phyloP scores from a whole-genome alignment of 345 rosid genomes.

The Aegle marmelos region DNA sequence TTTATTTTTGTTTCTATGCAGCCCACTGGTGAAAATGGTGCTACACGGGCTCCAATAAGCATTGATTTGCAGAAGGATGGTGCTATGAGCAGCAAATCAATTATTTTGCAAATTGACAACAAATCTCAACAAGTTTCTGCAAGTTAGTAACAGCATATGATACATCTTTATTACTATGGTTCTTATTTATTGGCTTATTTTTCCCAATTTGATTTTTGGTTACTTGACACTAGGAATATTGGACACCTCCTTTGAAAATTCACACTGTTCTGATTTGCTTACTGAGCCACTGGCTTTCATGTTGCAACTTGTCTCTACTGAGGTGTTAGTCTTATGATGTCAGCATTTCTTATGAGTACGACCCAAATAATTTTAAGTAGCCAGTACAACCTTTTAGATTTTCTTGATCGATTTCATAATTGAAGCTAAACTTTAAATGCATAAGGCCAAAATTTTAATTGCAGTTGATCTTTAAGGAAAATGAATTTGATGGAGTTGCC shows the following conservation, averaged over 20 bases:
- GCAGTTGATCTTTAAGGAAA: background rate
- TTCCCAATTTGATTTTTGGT: slow-evolving; percentile 4
- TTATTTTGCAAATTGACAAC: slow-evolving; percentile 83
- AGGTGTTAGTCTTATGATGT: background rate
- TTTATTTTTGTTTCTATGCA: slow-evolving; percentile 23
- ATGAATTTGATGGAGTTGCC: background rate
- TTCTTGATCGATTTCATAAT: background rate
- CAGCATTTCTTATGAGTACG: background rate
- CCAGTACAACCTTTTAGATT: background rate
- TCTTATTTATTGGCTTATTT: background rate
- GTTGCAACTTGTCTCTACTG: background rate
- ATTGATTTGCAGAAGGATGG: slow-evolving; percentile 68
- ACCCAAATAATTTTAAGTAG: background rate
- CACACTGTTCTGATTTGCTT: background rate
- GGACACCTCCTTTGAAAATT: background rate
- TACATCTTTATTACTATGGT: background rate
- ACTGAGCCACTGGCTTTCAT: background rate
- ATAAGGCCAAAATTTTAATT: background rate
- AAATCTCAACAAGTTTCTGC: slow-evolving; percentile 91
- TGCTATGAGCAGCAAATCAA: slow-evolving; percentile 78
- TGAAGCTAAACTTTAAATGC: slow-evolving; percentile 1
- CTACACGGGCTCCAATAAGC: slow-evolving; percentile 89
- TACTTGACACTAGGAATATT: background rate
- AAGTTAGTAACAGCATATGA: slow-evolving; percentile 42
- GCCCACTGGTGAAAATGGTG: slow-evolving; percentile 99